Evolutionary conservation across 2,329 filamentous ascomycete species (phyloP).

Genomic region (Talaromyces sp.): DNA sequence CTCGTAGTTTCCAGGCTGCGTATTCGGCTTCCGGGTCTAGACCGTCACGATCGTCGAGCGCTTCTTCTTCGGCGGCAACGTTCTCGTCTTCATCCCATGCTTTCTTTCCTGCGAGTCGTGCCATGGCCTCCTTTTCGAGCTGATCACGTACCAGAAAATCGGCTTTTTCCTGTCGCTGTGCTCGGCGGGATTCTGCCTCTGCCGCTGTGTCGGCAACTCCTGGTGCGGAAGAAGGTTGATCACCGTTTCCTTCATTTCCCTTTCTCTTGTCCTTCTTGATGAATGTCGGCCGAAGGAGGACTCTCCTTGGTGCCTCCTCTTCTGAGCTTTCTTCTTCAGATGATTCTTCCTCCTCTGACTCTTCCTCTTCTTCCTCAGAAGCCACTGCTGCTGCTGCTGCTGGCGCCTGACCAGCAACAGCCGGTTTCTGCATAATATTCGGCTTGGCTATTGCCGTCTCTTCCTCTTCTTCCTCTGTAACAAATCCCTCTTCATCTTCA

Average conservation of each 20-base stretch:
- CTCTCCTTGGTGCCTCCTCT: constrained; percentile 53
- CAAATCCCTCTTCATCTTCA: constrained; percentile 55
- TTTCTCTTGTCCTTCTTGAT: constrained; percentile 59
- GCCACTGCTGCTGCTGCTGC: constrained; percentile 38
- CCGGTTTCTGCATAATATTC: constrained; percentile 15
- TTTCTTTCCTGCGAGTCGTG: constrained; percentile 68
- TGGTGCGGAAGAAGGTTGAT: constrained; percentile 18
- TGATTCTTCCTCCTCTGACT: constrained; percentile 36
- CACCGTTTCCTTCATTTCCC: constrained; percentile 25
- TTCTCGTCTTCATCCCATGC: constrained; percentile 73
- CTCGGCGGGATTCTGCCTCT: constrained; percentile 36
- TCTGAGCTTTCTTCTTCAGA: constrained; percentile 56
- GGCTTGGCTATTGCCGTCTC: constrained; percentile 23
- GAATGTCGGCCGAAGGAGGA: constrained; percentile 61
- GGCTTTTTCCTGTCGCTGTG: constrained; percentile 62
- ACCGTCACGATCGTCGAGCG: constrained; percentile 84
- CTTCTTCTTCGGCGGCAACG: constrained; percentile 59
- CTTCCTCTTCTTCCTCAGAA: constrained; percentile 53
- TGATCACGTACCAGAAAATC: constrained; percentile 84
- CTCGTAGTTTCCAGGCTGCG: constrained; percentile 89
- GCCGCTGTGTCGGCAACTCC: constrained; percentile 32
- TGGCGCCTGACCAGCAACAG: constrained; percentile 26
- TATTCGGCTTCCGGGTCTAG: constrained; percentile 81
- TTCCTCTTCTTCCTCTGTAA: constrained; percentile 51
- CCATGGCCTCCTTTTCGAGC: constrained; percentile 72